Evolutionary conservation across 257 asterid species (phyloP).

Genomic region (Apocynum venetum): DNA sequence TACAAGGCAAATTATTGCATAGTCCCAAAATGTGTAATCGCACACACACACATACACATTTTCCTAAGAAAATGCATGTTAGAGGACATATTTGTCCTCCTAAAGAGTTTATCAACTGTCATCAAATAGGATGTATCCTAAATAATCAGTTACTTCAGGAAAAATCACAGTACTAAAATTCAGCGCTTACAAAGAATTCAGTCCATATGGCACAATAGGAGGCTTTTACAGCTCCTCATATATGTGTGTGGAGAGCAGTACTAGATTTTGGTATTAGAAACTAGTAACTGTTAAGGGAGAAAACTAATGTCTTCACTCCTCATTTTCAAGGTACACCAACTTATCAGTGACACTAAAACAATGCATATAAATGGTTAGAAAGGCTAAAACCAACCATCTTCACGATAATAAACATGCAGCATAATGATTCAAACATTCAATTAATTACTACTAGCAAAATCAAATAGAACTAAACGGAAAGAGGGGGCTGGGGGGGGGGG

Average conservation of each 20-base stretch:
- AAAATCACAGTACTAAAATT: neutral
- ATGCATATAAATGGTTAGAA: neutral
- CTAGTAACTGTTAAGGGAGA: neutral
- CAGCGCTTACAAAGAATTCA: neutral
- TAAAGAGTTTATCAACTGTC: neutral
- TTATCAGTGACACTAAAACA: neutral
- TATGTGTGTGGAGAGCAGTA: too few species aligned
- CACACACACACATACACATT: neutral
- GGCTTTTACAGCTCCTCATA: too few species aligned
- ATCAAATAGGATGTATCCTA: neutral
- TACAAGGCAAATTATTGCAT: conserved; percentile 19
- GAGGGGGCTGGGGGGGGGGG: conserved; percentile 24
- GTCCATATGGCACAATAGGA: neutral
- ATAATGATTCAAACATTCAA: neutral
- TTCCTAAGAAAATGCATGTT: neutral
- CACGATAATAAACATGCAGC: neutral
- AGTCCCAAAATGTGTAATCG: neutral
- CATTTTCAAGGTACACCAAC: neutral
- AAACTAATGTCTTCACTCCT: neutral
- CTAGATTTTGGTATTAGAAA: neutral
- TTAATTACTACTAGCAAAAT: neutral
- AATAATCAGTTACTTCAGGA: neutral
- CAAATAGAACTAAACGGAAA: conserved; percentile 12
- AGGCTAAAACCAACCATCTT: neutral
- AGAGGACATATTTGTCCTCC: neutral